Percentiles rank a stretch among this genome's conserved stretches.
These are phyloP conservation scores for Ogataea angusta DNA, from an alignment of 805 yeast genomes.

Conservation along the genomic window DNA sequence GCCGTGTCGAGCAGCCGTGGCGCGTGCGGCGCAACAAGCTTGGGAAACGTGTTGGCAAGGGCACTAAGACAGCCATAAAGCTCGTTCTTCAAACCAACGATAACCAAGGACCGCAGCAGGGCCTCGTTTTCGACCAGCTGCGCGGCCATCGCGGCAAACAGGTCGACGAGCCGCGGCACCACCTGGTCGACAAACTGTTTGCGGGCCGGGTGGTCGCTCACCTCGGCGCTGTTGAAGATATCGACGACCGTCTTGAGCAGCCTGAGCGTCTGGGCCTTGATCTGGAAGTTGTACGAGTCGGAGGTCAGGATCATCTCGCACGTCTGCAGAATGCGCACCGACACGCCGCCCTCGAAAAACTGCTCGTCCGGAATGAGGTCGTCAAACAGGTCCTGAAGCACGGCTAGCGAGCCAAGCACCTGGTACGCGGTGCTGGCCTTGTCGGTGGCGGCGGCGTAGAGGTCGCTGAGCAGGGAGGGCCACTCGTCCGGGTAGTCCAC, in stretches of 20 bases:
- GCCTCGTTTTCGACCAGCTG: constrained; percentile 2
- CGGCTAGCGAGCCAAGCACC: constrained; percentile 53
- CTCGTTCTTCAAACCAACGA: constrained; percentile 28
- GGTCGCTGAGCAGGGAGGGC: constrained; percentile 61
- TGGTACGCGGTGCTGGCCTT: constrained; percentile 32
- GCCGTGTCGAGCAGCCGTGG: constrained; percentile 14
- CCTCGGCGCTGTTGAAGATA: constrained; percentile 52
- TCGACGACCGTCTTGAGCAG: constrained; percentile 52
- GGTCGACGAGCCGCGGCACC: constrained; percentile 26
- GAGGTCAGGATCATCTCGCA: constrained; percentile 41
- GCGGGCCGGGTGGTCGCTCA: constrained; percentile 38
- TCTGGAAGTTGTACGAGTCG: constrained; percentile 25
- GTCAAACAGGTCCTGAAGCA: constrained; percentile 74
- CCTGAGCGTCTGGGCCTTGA: constrained; percentile 46
- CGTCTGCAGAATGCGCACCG: constrained; percentile 49
- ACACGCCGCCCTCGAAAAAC: constrained; percentile 75
- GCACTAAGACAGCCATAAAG: constrained; percentile 28
- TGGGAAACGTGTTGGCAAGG: constrained; percentile 26
- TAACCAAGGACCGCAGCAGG: constrained; percentile 12
- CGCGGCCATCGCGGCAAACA: constrained; percentile 20
- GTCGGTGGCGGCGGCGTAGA: constrained; percentile 39
- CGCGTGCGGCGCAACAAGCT: constrained; percentile 13
- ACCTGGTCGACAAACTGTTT: constrained; percentile 33
- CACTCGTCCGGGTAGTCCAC: constrained; percentile 95
- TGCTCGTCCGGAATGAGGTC: constrained; percentile 84